Base-by-base conservation (phyloP, 2,329 filamentous ascomycete genomes). In the Leptographium galeiforme region DNA sequence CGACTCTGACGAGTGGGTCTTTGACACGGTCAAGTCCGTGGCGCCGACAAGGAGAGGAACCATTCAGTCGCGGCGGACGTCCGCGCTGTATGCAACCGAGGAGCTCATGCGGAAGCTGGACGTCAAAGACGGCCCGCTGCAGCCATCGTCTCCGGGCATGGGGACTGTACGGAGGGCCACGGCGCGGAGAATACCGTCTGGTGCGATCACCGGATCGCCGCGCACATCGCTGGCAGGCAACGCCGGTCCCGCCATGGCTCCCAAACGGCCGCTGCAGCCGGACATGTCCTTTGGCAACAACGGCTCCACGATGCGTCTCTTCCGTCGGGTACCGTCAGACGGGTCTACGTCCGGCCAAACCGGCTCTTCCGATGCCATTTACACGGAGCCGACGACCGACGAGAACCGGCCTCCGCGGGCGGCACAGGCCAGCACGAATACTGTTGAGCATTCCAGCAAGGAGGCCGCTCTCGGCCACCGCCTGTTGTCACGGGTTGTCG, bases 241-340 rank as follows among this genome's bases (percentile, higher is more conserved):
- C 13, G 46, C 25, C 6, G 4, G 16, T n/a, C 66, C 43, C n/a
- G 70, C 63, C 53, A 63, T 69, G 58, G 74, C 74, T 2, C 67
- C 79, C 1, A 89, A 88, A 67, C 84, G 87, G 58, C 90, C 91
- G 0, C 75, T 96, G 2, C 89, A 89, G 53, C 78, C 93, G 2
- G 89, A 97, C 63, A 84, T 95, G 74, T 94, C 85, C 7, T 97
- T 94, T 68, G 93, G 91, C 51, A 97, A 97, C 67, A 86, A 84
- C 8, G 88, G 87, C 1, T 96, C 91, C 1, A 95, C 90, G 16
- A 88, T 95, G 59, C 84, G 90, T 53, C 84, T 95, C 51, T 97
- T 96, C 72, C 87, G 88, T 58, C 82, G 91, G 30, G 89, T 95
- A 1, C 77, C 78, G 0, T 93, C 90, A 0, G 86, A 88, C 61